These are phyloP conservation scores for Metschnikowia kunwiensis DNA, from an alignment of 805 yeast species.

Conservation along the genomic window DNA sequence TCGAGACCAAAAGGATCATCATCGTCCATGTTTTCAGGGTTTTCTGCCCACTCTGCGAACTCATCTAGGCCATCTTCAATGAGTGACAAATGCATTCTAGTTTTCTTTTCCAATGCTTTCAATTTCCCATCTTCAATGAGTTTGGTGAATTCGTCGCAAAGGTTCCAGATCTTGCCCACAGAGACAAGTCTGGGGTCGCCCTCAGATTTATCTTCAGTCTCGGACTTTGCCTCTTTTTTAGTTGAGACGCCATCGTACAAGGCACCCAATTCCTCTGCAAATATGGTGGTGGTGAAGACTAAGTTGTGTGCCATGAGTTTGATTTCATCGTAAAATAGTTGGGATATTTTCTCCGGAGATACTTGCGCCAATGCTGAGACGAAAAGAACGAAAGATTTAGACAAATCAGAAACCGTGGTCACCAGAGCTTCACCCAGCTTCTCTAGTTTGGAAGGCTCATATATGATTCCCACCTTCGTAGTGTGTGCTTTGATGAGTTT, in stretches of 20 bases:
- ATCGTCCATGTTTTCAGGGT: constrained; percentile 48
- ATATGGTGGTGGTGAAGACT: constrained; percentile 18
- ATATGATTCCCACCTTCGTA: constrained; percentile 72
- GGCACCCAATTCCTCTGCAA: constrained; percentile 28
- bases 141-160: constrained; percentile 48
- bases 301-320: constrained; percentile 22
- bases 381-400: constrained; percentile 43
- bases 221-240: not conserved
- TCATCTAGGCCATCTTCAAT: constrained; percentile 66
- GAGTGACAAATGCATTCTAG: constrained; percentile 44
- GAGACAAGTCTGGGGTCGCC: constrained; percentile 46
- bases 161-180: constrained; percentile 71
- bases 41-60: constrained; percentile 63
- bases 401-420: constrained; percentile 45
- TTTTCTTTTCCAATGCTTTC: constrained; percentile 48
- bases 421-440: constrained; percentile 45
- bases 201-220: constrained; percentile 23
- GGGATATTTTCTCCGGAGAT: constrained; percentile 27
- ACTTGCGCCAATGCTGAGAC: constrained; percentile 42
- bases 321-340: constrained; percentile 38
- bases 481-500: constrained; percentile 67
- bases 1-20: constrained; percentile 53
- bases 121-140: constrained; percentile 49
- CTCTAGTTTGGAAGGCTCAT: constrained; percentile 52
- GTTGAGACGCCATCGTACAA: constrained; percentile 8